Evolutionary conservation across 257 asterid species (phyloP).

Genomic region (Solanum etuberosum): DNA sequence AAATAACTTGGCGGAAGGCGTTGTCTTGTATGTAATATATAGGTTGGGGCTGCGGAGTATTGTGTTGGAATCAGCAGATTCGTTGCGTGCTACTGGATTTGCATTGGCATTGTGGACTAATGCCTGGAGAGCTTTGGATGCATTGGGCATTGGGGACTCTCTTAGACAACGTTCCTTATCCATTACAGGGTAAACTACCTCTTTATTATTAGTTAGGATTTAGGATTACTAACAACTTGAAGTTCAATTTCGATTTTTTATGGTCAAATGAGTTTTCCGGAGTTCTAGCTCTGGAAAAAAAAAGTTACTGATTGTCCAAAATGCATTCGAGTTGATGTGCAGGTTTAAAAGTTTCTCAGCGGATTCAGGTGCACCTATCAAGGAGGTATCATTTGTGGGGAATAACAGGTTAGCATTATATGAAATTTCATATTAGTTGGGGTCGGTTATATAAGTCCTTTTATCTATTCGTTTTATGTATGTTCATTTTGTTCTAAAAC

Average conservation of each 20-base stretch:
- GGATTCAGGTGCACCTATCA: slow-evolving; percentile 17
- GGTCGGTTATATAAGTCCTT: background rate
- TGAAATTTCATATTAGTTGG: background rate
- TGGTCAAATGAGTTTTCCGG: background rate
- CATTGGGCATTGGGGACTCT: slow-evolving; percentile 45
- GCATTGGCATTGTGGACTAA: slow-evolving; percentile 59
- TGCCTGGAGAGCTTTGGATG: slow-evolving; percentile 83
- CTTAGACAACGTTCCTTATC: slow-evolving; percentile 34
- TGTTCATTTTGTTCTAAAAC: background rate
- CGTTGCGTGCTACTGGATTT: slow-evolving; percentile 55
- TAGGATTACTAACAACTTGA: background rate
- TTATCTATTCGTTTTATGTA: background rate
- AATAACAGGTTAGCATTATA: slow-evolving; percentile 20
- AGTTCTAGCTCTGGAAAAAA: accelerated
- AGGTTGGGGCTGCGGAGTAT: slow-evolving; percentile 59
- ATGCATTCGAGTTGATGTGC: background rate
- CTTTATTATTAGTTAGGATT: too few relatives aligned
- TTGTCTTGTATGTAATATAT: background rate
- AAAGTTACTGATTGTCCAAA: background rate
- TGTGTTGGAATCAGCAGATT: slow-evolving; percentile 72
- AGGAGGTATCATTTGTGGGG: slow-evolving; percentile 7
- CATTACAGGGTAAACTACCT: slow-evolving; percentile 27
- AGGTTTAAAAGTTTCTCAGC: slow-evolving; percentile 24
- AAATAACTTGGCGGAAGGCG: accelerated
- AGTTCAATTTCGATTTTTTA: background rate